These are phyloP conservation scores for Rhododendron williamsianum DNA, from an alignment of 148 eudicot genomes.

Conservation along the genomic window DNA sequence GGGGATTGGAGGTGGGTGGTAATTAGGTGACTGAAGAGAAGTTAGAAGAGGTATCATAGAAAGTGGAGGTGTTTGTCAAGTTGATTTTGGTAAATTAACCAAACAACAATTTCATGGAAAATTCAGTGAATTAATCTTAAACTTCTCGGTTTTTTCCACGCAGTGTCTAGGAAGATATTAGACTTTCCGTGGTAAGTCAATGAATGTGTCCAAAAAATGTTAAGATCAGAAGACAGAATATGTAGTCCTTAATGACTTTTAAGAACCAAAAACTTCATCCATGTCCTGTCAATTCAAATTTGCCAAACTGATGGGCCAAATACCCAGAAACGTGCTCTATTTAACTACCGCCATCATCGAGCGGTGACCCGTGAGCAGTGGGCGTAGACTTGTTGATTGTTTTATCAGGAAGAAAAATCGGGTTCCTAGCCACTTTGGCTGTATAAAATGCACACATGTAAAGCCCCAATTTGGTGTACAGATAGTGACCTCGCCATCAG, in stretches of 20 bases:
- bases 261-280: neutral
- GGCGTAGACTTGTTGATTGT: too few species aligned
- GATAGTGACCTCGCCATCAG: neutral
- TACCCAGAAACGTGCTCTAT: neutral
- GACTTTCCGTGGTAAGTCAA: neutral
- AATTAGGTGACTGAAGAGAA: neutral
- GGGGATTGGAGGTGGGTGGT: neutral
- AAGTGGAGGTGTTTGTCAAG: neutral
- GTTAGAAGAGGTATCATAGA: neutral
- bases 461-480: neutral
- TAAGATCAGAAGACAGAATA: neutral
- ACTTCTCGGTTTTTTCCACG: slow-evolving; percentile 7
- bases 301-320: neutral
- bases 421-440: neutral
- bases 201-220: neutral
- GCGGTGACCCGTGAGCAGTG: too few species aligned
- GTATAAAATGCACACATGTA: neutral
- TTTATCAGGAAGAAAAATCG: neutral
- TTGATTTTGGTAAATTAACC: neutral
- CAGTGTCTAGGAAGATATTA: neutral
- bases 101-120: neutral
- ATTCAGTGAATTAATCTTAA: neutral
- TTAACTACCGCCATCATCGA: neutral
- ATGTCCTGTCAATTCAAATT: neutral
- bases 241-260: neutral